Evolutionary conservation across 441 rosid genomes (phyloP).

Genomic region (Euphorbia neoarborescens): DNA sequence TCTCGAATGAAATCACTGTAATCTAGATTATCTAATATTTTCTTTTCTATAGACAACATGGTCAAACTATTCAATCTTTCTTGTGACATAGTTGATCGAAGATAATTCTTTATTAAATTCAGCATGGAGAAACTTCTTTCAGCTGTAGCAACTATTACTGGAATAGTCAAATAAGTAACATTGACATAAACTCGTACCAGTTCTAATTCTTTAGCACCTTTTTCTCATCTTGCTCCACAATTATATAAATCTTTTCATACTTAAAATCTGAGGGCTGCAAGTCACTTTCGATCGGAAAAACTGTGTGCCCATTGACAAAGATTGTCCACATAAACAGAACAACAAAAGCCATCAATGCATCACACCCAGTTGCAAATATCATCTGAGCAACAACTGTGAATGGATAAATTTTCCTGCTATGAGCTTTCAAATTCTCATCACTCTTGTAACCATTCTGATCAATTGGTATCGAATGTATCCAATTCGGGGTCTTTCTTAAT

Average conservation of each 20-base stretch:
- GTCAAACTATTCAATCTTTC: background rate
- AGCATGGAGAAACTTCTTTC: background rate
- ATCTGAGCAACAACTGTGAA: slow-evolving; percentile 32
- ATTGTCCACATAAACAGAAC: slow-evolving; percentile 31
- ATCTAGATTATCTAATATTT: background rate
- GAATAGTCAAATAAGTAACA: slow-evolving; percentile 3
- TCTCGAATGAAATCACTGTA: no score
- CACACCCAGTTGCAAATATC: slow-evolving; percentile 33
- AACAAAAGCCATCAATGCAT: slow-evolving; percentile 31
- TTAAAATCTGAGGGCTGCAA: slow-evolving; percentile 21
- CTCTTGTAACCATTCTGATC: slow-evolving; percentile 23
- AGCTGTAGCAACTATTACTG: background rate
- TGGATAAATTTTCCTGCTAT: slow-evolving; percentile 22
- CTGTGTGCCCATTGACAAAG: slow-evolving; percentile 19
- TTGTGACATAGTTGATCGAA: background rate
- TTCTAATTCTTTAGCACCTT: slow-evolving; percentile 15
- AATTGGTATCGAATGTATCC: slow-evolving; percentile 44
- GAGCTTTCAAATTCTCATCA: slow-evolving; percentile 17
- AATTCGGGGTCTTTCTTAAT: slow-evolving; percentile 21
- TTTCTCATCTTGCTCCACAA: slow-evolving; percentile 23
- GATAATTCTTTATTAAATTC: no score
- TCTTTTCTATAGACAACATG: background rate
- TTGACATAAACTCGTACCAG: slow-evolving; percentile 8
- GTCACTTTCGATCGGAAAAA: slow-evolving; percentile 18
- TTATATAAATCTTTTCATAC: slow-evolving; percentile 31